A percentile compares a stretch with the other conserved stretches of the same genome.
phyloP scores from a whole-genome alignment of 345 rosid genomes.

The Gossypium anomalum region DNA sequence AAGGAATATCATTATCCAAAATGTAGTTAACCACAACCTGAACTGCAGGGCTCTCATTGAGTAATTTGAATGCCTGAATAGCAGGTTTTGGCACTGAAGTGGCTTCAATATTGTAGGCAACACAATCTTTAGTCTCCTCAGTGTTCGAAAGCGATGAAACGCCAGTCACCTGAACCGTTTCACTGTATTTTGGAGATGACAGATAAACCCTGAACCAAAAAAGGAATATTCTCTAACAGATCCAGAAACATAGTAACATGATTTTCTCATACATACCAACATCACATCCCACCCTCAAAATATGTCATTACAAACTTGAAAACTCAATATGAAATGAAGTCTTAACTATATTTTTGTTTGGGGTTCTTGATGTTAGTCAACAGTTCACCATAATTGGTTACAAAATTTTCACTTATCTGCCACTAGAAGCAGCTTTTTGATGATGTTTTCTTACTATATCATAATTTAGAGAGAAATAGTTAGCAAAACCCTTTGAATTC shows the following conservation, averaged over 20 bases:
- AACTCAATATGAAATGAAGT: no score
- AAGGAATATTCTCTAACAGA: background rate
- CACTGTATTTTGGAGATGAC: conserved; percentile 26
- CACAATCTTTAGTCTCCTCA: conserved; percentile 34
- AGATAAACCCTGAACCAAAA: conserved; percentile 36
- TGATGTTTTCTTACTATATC: no score
- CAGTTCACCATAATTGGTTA: background rate
- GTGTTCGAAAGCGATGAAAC: conserved; percentile 22
- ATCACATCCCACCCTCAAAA: background rate
- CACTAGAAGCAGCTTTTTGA: background rate
- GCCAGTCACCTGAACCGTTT: conserved; percentile 18
- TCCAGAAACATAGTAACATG: background rate
- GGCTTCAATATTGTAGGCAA: conserved; percentile 19
- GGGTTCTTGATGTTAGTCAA: background rate
- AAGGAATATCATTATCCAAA: background rate
- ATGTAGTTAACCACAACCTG: conserved; percentile 33
- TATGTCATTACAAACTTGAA: background rate
- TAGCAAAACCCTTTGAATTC: background rate
- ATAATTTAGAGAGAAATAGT: background rate
- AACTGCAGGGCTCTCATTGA: conserved; percentile 53
- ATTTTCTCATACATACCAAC: background rate
- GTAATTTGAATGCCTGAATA: conserved; percentile 50
- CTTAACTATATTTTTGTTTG: background rate
- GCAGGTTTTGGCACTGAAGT: conserved; percentile 44
- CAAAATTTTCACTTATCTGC: background rate